Evolutionary conservation across 2,329 filamentous ascomycete species (phyloP), one percentile per base, ranked within the genome.

Genomic region (Epichloe gansuensis): DNA sequence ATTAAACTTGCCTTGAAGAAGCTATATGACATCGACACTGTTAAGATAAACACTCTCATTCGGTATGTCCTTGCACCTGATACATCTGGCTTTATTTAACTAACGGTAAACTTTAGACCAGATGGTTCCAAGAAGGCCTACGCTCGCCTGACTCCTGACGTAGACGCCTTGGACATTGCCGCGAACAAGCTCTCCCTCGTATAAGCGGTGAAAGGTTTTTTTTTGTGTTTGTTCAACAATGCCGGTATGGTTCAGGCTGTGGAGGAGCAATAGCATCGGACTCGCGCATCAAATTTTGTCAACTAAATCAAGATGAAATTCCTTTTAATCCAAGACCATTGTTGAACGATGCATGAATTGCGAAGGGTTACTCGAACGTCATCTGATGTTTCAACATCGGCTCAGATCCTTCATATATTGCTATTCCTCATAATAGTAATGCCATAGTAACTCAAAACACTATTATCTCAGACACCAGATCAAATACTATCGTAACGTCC

Each of bases 31-130:
- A 93, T 98, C 63, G 91, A 96, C 70, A 87, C 83, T 65, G 79
- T 97, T 77, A 97, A 97, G 87, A 90, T 98, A 81, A 98, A 98
- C 85, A 98, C 93, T 65, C 83, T 98, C 65, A 91, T 98, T 80
- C 87, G 91, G 87, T 91, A 83, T 55, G 80, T 69, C 39, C 4
- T 13, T 5, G 17, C 57, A 21, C 17, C 9, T 42, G 3, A 31
- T 31, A 4, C 9, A 41, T 9, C 12, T 42, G 11, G 8, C 23
- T 15, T 15, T n/a, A 4, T 13, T n/a, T 25, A 5, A 34, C 47
- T 50, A 25, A 50, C 39, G 9, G 3, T 1, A 8, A 31, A 9
- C 15, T 12, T n/a, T 41, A 54, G 90, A 73, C 93, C 93, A 60
- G 91, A 98, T 71, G 93, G 93, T 68, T 82, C 85, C 69, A 98